Percentiles rank a stretch among this genome's conserved stretches.
phyloP scores from a whole-genome alignment of 768 basidiomycete species.

The Termitomyces eurrhizus region DNA sequence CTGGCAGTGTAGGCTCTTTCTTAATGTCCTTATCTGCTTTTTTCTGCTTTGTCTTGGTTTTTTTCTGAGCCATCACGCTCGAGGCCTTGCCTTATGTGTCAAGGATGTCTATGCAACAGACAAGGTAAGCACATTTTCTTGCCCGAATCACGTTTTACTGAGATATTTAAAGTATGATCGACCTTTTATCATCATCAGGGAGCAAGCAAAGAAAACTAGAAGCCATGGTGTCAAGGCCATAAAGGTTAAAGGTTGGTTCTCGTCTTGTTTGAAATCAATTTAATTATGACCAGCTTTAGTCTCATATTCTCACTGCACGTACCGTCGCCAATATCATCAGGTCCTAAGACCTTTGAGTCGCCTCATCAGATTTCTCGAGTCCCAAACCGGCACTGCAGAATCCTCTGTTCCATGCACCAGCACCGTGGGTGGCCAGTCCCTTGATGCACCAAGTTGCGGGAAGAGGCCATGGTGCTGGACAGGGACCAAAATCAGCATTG shows the following conservation, averaged over 20 bases:
- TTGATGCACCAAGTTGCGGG: conserved; percentile 37
- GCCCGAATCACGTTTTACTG: conserved; percentile 7
- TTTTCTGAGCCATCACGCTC: conserved; percentile 25
- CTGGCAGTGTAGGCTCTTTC: conserved; percentile 4
- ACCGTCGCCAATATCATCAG: conserved; percentile 93
- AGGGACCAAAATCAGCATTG: conserved; percentile 41
- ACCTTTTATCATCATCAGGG: conserved; percentile 96
- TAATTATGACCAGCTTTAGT: conserved; percentile 36
- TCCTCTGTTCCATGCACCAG: conserved; percentile 47
- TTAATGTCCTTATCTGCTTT: conserved; percentile 16
- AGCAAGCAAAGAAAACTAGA: conserved; percentile 90
- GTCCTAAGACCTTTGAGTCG: conserved; percentile 25
- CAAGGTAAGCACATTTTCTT: conserved; percentile 46
- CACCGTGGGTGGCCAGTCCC: conserved; percentile 42
- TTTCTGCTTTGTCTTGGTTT: conserved; percentile 31
- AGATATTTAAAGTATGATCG: conserved; percentile 68
- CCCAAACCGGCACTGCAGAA: conserved; percentile 37
- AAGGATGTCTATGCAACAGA: conserved; percentile 83
- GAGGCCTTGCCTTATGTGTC: background rate
- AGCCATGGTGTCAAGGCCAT: conserved; percentile 93
- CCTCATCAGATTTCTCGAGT: conserved; percentile 33
- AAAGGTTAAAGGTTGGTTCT: conserved; percentile 67
- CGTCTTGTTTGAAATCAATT: conserved; percentile 10
- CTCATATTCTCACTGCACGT: conserved; percentile 93
- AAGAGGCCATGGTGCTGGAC: conserved; percentile 31